These are phyloP conservation scores for Naematelia aurantialba DNA, from an alignment of 768 basidiomycete genomes.

Conservation along the genomic window DNA sequence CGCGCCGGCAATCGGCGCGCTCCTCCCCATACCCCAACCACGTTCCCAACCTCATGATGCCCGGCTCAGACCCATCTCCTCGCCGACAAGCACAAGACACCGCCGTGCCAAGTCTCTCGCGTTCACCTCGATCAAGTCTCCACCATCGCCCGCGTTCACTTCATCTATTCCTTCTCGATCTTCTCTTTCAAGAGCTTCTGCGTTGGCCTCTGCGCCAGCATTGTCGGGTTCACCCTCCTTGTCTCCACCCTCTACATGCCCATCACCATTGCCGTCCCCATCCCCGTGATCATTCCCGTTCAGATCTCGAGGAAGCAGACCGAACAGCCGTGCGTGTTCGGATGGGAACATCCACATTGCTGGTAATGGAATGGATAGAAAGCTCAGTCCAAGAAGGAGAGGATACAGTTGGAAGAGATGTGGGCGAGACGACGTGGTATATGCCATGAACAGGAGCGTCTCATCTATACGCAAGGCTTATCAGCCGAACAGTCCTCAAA, in stretches of 20 bases:
- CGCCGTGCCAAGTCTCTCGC: constrained; percentile 31
- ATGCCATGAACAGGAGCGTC: constrained; percentile 62
- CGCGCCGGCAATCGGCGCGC: no score
- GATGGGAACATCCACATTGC: constrained; percentile 60
- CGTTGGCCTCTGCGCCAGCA: no score
- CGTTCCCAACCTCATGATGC: not conserved
- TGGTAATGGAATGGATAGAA: constrained; percentile 66
- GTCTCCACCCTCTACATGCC: not conserved
- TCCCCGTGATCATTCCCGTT: constrained; percentile 3
- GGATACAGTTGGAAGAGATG: constrained; percentile 87
- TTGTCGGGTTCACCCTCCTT: not conserved
- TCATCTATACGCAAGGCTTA: constrained; percentile 41
- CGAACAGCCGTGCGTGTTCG: constrained; percentile 28
- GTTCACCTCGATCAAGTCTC: constrained; percentile 40
- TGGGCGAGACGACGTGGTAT: constrained; percentile 69
- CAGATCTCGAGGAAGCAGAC: not conserved
- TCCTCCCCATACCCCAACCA: not conserved
- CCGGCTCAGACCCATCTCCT: constrained; percentile 29
- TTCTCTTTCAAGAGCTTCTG: no score
- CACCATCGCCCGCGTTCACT: constrained; percentile 38
- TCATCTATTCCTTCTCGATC: constrained; percentile 3
- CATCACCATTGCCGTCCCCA: not conserved
- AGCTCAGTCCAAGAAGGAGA: constrained; percentile 71
- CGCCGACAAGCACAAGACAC: constrained; percentile 39
- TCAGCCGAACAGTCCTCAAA: not conserved